These are phyloP conservation scores for Salix suchowensis DNA, from an alignment of 345 rosid species.

Conservation along the genomic window DNA sequence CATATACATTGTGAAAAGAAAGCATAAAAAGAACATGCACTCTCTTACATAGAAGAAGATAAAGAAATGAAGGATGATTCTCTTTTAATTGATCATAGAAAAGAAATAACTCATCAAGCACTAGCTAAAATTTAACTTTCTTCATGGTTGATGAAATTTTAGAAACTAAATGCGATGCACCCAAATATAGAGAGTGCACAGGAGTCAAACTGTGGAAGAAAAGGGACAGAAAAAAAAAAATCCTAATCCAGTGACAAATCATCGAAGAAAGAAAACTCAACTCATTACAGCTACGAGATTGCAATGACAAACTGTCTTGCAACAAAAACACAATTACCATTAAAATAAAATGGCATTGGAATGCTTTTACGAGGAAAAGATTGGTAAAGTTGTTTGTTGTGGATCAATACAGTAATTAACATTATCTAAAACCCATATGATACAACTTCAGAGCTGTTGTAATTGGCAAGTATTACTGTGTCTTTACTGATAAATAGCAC, in stretches of 20 bases:
- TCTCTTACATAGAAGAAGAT: neutral
- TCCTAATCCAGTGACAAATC: neutral
- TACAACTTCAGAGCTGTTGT: neutral
- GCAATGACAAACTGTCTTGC: neutral
- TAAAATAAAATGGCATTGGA: neutral
- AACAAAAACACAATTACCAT: neutral
- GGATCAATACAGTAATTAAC: neutral
- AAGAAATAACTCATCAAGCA: neutral
- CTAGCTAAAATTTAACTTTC: neutral
- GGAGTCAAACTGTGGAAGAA: neutral
- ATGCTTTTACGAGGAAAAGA: neutral
- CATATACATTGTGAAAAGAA: neutral
- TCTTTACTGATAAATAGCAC: neutral
- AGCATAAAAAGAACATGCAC: neutral
- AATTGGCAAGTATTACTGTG: neutral
- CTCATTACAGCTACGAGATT: neutral
- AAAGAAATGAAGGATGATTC: neutral
- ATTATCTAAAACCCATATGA: neutral
- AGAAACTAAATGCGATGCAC: neutral
- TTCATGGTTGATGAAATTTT: neutral
- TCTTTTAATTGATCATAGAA: neutral
- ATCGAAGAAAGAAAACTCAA: neutral
- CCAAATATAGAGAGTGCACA: neutral
- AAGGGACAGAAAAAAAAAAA: neutral
- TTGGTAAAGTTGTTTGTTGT: neutral